Base-by-base conservation (phyloP, 192 early-diverging fungal genomes). In the Coemansia sp. region DNA sequence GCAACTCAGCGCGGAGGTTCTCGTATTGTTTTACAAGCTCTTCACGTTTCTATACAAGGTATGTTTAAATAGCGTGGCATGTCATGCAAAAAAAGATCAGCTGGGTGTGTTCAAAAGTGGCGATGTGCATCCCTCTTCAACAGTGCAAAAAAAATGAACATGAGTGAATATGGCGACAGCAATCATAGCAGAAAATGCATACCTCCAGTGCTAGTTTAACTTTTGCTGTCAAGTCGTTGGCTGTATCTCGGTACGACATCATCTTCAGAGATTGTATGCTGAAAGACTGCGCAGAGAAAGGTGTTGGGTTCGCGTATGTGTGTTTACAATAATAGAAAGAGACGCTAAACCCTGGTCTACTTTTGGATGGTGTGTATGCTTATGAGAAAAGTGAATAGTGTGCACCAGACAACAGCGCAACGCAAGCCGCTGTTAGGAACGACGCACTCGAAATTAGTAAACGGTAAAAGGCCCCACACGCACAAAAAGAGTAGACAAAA, bases 181-280 rank as follows among this genome's bases (percentile, higher is more conserved):
- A 20, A 53, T 51, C 8, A 19, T 11, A 22, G 2, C 36, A 6
- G 36, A 8, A 14, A 33, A 10, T 20, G 22, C 70, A 66, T 71
- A 81, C 79, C 59, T 81, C 74, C 14, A 82, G 73, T 31, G 79
- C 79, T 30, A 57, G 36, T 39, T 82, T 82, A 33, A 82, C 79
- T 39, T 73, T 72, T 56, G 42, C 54, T 19, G 79, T 70, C 53
- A 82, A 65, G 64, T 76, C 74, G 56, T 66, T 64, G 55, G 79
- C 79, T 30, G 57, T 39, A n/a, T 82, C 67, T 29, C 74, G 70
- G 24, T 76, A 82, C 61, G 70, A 73, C 62, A 72, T 63, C 78
- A 80, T 80, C 14, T 46, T 3, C 14, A 17, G 11, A 46, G 39
- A 17, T 46, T 46, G 17, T 46, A 17, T 46, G 39, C 39, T 46